Conservation (phyloP, 257 asterid genomes). For the Cynanchum wilfordii region DNA sequence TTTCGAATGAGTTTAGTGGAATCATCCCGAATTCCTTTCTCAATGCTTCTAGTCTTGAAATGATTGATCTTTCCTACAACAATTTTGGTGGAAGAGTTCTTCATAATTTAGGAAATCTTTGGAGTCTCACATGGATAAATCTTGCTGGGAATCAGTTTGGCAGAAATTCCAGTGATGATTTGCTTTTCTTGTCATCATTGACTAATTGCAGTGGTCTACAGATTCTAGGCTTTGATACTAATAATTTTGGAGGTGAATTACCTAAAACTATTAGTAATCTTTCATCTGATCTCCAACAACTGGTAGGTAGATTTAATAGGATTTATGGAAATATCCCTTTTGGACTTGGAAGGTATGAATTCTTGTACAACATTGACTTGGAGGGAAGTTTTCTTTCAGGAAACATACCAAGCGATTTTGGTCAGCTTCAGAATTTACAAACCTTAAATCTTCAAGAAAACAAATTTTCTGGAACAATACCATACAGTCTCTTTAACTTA, state of each 20-base stretch:
- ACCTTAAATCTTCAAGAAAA: too few species aligned
- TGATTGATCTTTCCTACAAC: neutral
- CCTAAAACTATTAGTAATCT: neutral
- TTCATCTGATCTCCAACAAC: neutral
- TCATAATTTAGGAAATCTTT: neutral
- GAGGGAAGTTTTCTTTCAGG: too few species aligned
- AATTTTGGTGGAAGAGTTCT: neutral
- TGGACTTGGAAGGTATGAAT: neutral
- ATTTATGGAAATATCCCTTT: neutral
- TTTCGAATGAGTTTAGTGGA: slow-evolving; percentile 21
- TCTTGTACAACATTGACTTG: too few species aligned
- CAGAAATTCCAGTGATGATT: neutral
- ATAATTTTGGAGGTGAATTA: too few species aligned
- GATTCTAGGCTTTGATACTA: too few species aligned
- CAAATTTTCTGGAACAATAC: too few species aligned
- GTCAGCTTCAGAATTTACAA: neutral
- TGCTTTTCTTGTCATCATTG: too few species aligned
- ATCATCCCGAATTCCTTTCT: slow-evolving; percentile 24
- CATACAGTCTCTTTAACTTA: too few species aligned
- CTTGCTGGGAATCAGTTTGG: neutral
- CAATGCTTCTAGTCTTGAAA: slow-evolving; percentile 17
- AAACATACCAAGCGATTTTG: neutral
- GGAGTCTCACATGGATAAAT: neutral
- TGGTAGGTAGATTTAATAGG: neutral
- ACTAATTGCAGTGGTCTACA: too few species aligned